Base-by-base conservation (phyloP, 108 stramenopile species). In the Cyclotella cryptica region DNA sequence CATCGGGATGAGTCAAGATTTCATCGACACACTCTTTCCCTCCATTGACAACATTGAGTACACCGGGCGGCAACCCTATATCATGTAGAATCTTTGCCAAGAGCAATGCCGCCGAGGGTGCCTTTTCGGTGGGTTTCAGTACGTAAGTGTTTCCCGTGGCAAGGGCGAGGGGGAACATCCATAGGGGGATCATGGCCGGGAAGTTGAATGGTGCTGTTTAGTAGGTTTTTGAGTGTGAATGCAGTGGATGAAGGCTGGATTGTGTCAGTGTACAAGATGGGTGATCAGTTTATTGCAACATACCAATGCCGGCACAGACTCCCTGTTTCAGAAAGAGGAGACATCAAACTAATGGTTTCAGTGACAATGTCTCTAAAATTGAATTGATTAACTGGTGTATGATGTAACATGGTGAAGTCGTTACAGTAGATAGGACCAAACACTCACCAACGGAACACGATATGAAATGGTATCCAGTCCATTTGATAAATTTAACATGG, bases 181-280 rank as follows among this genome's bases (percentile, higher is more conserved):
- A 98, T 18, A 95, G 79, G 1, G 97, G 95, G 44, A 98, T 95
- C 97, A 98, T 98, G 47, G 95, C 94, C 10, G 97, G 96, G 80
- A 97, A 97, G 88, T 99, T 99, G 87, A 98, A 98, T 18, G 98
- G 97, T 14, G 87, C 73, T 72, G 30, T n/a, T n/a, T 0, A 66
- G 44, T 54, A 72, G n/a, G n/a, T 61, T 45, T 22, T 54, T 0
- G 26, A 43, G 0, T 53, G 62, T 0, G 17, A 45, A 45, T 55
- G 19, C 1, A 66, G 40, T 3, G 19, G 52, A 39, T 18, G 26
- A 53, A 22, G 7, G 68, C 9, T 1, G 57, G 72, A 53, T 7
- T 54, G 27, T 26, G 1, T 69, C 14, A 7, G 27, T 39, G 68
- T 3, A 41, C 1, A 11, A 52, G 26, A 15, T 24, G 0, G n/a